Base-by-base conservation (phyloP, 176 grass and related monocot genomes). In the Ensete ventricosum region DNA sequence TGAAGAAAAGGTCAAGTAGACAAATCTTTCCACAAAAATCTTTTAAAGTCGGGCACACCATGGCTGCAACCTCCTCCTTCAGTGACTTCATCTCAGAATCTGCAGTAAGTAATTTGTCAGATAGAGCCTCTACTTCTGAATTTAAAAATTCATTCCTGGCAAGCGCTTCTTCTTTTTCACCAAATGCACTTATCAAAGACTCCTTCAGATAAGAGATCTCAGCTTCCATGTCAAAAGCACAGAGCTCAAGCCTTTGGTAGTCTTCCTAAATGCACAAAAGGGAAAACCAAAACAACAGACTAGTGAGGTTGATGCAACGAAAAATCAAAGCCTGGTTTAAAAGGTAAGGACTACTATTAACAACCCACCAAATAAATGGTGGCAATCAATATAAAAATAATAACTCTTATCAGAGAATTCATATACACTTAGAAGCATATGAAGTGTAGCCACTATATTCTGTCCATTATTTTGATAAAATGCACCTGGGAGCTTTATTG, bases 191-290 rank as follows among this genome's bases (percentile, higher is more conserved):
- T 21, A 58, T 25, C 64, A 98, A 74, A 82, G 77, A 79, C 79
- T 89, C 94, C 74, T 91, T 82, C 73, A 98, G 80, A 58, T 82
- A 90, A 83, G 67, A 78, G 72, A 93, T 89, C 81, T 98, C 80
- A 43, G 64, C 29, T 25, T 91, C 78, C 86, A 89, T 91, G 75
- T 93, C 82, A 80, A 82, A 77, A 82, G 73, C 83, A 73, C 29
- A 60, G 68, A 90, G 76, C 81, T 93, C 86, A 65, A 98, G 88
- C 9, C 87, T 91, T 77, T 89, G 84, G 29, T 91, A 93, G 50
- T 98, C 84, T 82, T 89, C 87, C 94, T 93, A 73, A 68, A 91
- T 71, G 17, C 52, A 83, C 53, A 74, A 79, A 72, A 54, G 50
- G 53, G 75, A 57, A 79, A 64, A 11, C 9, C 23, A 11, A 60